These are phyloP conservation scores for Coix lacrymajobi DNA, from an alignment of 176 grass and related monocot species.

Conservation along the genomic window DNA sequence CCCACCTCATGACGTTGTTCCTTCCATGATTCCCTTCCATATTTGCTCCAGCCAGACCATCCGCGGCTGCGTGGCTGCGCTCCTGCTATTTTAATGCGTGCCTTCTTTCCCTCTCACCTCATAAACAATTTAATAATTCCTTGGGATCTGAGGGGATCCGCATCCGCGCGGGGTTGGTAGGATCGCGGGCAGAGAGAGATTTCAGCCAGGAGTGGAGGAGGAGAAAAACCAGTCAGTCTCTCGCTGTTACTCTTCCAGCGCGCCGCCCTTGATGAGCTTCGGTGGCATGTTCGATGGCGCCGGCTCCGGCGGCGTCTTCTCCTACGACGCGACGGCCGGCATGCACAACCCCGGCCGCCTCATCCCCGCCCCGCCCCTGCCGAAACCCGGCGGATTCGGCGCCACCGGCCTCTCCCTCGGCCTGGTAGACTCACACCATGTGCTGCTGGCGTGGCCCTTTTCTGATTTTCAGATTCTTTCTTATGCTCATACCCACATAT, in stretches of 20 bases:
- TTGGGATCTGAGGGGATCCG: constrained; percentile 40
- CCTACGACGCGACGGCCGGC: constrained; percentile 39
- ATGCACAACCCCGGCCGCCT: constrained; percentile 36
- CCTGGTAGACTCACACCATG: constrained; percentile 42
- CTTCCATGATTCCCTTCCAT: constrained; percentile 31
- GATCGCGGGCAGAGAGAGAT: constrained; percentile 23
- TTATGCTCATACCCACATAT: background rate
- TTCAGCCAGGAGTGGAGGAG: constrained; percentile 10
- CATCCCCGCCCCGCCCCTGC: constrained; percentile 21
- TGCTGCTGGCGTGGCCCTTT: no score
- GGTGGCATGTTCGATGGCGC: constrained; percentile 79
- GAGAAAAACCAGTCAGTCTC: background rate
- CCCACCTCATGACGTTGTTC: background rate
- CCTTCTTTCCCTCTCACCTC: background rate
- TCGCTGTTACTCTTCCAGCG: background rate
- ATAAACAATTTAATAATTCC: constrained; percentile 16
- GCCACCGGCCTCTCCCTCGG: constrained; percentile 79
- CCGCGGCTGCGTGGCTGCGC: background rate
- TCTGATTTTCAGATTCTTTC: background rate
- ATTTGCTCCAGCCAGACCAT: constrained; percentile 22
- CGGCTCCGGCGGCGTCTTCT: constrained; percentile 64
- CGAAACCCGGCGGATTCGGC: constrained; percentile 30
- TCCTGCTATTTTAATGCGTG: constrained; percentile 42
- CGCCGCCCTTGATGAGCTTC: constrained; percentile 67
- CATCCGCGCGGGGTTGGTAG: constrained; percentile 1